phyloP scores from a whole-genome alignment of 2,329 filamentous ascomycete genomes.

The Alternaria brassicicola region DNA sequence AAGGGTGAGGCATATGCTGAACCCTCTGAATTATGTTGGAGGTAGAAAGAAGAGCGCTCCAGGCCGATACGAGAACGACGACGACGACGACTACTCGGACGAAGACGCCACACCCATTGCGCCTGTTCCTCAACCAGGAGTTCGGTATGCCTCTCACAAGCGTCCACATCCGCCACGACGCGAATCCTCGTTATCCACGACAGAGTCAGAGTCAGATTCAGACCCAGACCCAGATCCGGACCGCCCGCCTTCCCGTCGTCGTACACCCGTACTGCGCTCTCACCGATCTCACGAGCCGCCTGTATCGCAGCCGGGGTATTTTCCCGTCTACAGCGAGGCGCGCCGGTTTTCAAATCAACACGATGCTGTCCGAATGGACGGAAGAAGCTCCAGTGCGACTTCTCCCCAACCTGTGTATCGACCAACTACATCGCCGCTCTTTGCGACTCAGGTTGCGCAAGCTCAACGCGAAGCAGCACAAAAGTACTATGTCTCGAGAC shows the following conservation, averaged over 20 bases:
- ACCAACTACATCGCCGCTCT: slow-evolving; percentile 54
- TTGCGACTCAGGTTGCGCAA: slow-evolving; percentile 55
- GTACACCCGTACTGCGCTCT: slow-evolving; percentile 46
- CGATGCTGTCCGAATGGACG: slow-evolving; percentile 18
- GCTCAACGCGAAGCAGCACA: slow-evolving; percentile 36
- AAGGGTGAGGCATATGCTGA: slow-evolving; percentile 45
- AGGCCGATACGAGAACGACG: slow-evolving; percentile 37
- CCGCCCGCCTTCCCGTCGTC: slow-evolving; percentile 30
- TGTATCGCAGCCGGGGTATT: slow-evolving; percentile 47
- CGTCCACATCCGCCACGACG: slow-evolving; percentile 42
- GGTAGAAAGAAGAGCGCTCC: slow-evolving; percentile 34
- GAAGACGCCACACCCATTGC: slow-evolving; percentile 40
- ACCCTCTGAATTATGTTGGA: slow-evolving; percentile 32
- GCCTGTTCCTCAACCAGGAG: slow-evolving; percentile 23
- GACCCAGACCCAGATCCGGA: slow-evolving; percentile 40
- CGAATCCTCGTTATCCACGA: slow-evolving; percentile 43
- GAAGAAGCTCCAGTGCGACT: slow-evolving; percentile 24
- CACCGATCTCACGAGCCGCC: slow-evolving; percentile 53
- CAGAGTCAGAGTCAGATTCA: slow-evolving; percentile 41
- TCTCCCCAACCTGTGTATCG: slow-evolving; percentile 47
- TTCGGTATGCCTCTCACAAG: slow-evolving; percentile 36
- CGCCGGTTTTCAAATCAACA: slow-evolving; percentile 38
- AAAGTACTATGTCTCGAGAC: slow-evolving; percentile 40
- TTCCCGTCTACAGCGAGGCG: slow-evolving; percentile 42
- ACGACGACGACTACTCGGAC: slow-evolving; percentile 39